Conservation (phyloP, 768 basidiomycete genomes). For the Amanita pseudoporphyria region DNA sequence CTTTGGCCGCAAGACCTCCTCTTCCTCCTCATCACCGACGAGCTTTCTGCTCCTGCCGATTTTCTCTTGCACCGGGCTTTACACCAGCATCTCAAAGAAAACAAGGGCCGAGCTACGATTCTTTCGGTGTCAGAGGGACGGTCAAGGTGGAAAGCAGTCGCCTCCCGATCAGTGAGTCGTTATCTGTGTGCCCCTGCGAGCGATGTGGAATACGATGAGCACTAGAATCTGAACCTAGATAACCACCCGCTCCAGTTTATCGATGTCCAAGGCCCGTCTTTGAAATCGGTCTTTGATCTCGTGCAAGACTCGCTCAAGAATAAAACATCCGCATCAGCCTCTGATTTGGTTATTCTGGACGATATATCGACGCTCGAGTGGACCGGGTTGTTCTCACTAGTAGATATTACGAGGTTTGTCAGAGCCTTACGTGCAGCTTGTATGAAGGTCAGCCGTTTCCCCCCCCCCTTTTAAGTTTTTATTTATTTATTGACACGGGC, state of each 20-base stretch:
- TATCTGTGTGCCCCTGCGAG: neutral
- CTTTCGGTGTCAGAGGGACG: conserved; percentile 50
- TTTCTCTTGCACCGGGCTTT: conserved; percentile 57
- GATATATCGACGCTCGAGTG: conserved; percentile 61
- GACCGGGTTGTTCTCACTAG: conserved; percentile 46
- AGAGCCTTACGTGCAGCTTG: conserved; percentile 53
- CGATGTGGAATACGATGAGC: too few species aligned
- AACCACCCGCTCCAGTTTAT: conserved; percentile 40
- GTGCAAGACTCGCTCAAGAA: conserved; percentile 22
- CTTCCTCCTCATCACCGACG: conserved; percentile 57
- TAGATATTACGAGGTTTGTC: conserved; percentile 45
- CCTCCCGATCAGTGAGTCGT: conserved; percentile 51
- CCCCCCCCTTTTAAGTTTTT: too few species aligned
- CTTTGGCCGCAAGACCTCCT: too few species aligned
- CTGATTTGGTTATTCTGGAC: conserved; percentile 54
- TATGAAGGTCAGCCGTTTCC: conserved; percentile 35
- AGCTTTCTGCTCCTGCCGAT: conserved; percentile 61
- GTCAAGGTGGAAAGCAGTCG: conserved; percentile 52
- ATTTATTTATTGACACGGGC: neutral
- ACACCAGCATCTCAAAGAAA: conserved; percentile 43
- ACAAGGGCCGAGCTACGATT: conserved; percentile 25
- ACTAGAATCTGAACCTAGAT: conserved; percentile 29
- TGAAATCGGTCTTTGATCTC: conserved; percentile 28
- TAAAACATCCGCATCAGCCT: too few species aligned
- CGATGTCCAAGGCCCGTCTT: conserved; percentile 38